Evolutionary conservation across 768 basidiomycete genomes (phyloP).

Genomic region (Trichaptum fuscoviolaceum): DNA sequence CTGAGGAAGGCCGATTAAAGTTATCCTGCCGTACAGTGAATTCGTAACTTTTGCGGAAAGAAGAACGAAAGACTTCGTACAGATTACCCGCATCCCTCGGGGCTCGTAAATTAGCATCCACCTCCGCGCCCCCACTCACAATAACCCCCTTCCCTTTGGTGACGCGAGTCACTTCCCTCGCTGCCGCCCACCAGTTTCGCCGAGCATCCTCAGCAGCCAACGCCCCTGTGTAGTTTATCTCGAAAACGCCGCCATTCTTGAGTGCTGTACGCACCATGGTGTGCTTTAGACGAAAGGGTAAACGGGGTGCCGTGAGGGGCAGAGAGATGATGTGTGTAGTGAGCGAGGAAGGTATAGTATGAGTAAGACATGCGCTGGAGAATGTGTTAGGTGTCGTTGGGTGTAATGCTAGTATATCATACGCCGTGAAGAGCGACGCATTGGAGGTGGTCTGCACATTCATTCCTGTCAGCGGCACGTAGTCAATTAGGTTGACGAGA

Average conservation of each 20-base stretch:
- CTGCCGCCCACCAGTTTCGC: slow-evolving; percentile 81
- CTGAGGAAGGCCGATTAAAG: slow-evolving; percentile 62
- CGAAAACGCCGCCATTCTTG: slow-evolving; percentile 79
- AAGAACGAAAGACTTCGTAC: slow-evolving; percentile 34
- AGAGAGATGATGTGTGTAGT: slow-evolving; percentile 80
- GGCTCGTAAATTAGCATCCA: slow-evolving; percentile 57
- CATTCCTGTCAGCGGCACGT: neutral
- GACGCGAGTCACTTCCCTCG: slow-evolving; percentile 71
- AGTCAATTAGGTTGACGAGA: slow-evolving; percentile 1
- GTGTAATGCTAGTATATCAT: slow-evolving; percentile 72
- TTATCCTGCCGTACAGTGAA: slow-evolving; percentile 38
- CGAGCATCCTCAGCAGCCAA: slow-evolving; percentile 63
- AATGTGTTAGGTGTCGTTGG: slow-evolving; percentile 72
- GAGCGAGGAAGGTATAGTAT: slow-evolving; percentile 66
- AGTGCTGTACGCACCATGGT: slow-evolving; percentile 77
- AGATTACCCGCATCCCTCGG: slow-evolving; percentile 74
- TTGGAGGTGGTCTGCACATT: slow-evolving; percentile 65
- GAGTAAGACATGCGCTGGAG: slow-evolving; percentile 74
- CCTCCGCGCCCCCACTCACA: slow-evolving; percentile 62
- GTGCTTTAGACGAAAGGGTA: slow-evolving; percentile 79
- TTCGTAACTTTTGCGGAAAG: slow-evolving; percentile 2
- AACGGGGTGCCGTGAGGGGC: slow-evolving; percentile 70
- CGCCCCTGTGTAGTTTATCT: slow-evolving; percentile 73
- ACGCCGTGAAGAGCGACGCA: slow-evolving; percentile 50
- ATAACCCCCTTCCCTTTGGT: slow-evolving; percentile 77